Evolutionary conservation across 108 stramenopile genomes (phyloP), one percentile per base, ranked within the genome.

Genomic region (Fragilaria radians): DNA sequence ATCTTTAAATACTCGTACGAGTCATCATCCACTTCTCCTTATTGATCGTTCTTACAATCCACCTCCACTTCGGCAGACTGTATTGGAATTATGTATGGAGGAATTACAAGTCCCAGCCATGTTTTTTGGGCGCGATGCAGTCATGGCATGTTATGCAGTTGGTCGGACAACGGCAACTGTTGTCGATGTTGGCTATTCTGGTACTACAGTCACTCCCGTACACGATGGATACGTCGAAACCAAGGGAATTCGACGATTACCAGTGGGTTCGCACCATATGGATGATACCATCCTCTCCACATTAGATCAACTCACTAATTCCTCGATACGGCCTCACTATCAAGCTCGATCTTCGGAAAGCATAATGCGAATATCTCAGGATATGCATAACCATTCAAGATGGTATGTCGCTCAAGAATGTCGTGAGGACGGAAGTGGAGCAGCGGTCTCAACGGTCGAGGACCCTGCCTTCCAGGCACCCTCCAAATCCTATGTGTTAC

Each of bases 121-220:
- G 17, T 97, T 93, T 77, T 69, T 96, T 11, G 86, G 78, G 7
- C 68, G 88, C 26, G 95, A 97, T 68, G 89, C 89, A 22, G 71
- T 72, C 19, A 55, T 88, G 57, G 62, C 80, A 0, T 94, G 93
- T 62, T 94, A 94, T 62, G 88, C 83, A 4, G 84, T 82, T 57
- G 93, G 93, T 29, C 71, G 83, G 17, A 85, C 85, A 1, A 89
- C 89, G 7, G 86, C 76, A 28, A 88, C 88, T 0, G 93, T 91
- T 0, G 77, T 91, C 9, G 89, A 94, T 59, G 70, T 90, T 25
- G 89, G 89, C 25, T 77, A 89, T 59, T 59, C 56, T 24, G 71
- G 82, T 22, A 89, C 89, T 1, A 81, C 79, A 11, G 89, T 94
- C 24, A 77, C 88, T 18, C 89, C 89, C 3, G 93, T 94, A 4